Evolutionary conservation across 352 stramenopile species (phyloP), one percentile per base, ranked within the genome.

Genomic region (Phytophthora fragariae): DNA sequence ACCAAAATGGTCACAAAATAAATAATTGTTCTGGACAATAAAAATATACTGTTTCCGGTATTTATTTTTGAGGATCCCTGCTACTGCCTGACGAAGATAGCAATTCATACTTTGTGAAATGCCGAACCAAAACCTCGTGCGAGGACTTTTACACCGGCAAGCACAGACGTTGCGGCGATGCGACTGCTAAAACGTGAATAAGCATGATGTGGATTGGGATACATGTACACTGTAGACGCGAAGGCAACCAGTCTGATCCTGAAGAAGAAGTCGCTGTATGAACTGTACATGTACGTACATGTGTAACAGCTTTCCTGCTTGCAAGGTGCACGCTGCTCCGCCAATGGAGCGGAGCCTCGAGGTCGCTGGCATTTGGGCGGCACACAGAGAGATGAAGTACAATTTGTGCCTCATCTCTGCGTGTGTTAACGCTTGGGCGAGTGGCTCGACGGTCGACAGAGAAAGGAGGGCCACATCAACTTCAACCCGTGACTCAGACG

Each of bases 371-470:
- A 41, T 15, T 15, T 37, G 33, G 7, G 10, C 33, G 33, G 33
- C 33, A 1, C 24, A 27, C 24, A 27, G 24, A 27, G 24, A 3
- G 24, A 27, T 27, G 19, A 21, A 21, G 19, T 0, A 37, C 31
- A 37, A 37, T 9, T 37, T 41, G 35, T 49, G 55, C 35, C 37
- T 62, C n/a, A 62, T 62, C 49, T 53, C 57, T 54, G 37, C n/a
- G 19, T 62, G 61, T 68, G 61, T 60, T 68, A 68, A 68, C 61
- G 58, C 5, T 57, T 47, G 21, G 50, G 61, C 47, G 47, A 54
- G 50, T 31, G 53, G 33, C 46, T 21, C 19, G 17, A 27, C 46
- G 53, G 27, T 44, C 29, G 53, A 44, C 55, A 60, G 54, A 61
- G 54, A 56, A 61, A 27, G 39, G 62, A 68, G 61, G 27, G 17